These are phyloP conservation scores for Oryza brachyantha DNA, from an alignment of 176 grass and related monocot genomes.

Conservation along the genomic window DNA sequence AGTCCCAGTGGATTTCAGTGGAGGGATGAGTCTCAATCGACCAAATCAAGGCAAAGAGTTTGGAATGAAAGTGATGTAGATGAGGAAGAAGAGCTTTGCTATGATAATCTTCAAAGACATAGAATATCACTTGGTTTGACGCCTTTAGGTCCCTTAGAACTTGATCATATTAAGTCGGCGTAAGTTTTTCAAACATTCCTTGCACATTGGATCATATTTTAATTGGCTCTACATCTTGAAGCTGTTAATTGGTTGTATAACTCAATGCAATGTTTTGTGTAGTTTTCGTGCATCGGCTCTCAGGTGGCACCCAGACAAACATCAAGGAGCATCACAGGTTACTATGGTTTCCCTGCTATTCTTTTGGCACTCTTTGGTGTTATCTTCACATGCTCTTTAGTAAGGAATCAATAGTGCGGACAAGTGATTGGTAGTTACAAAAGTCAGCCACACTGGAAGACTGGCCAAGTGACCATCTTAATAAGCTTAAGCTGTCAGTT, in stretches of 20 bases:
- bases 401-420: neutral
- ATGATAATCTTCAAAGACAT: conserved; percentile 37
- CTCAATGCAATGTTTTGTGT: conserved; percentile 7
- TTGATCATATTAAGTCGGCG: conserved; percentile 79
- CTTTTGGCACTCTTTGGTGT: neutral
- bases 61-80: conserved; percentile 85
- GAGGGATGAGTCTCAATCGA: conserved; percentile 51
- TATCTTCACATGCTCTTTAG: neutral
- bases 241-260: conserved; percentile 13
- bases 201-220: neutral
- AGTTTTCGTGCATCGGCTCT: conserved; percentile 78
- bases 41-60: conserved; percentile 49
- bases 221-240: neutral
- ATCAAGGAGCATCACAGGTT: conserved; percentile 81
- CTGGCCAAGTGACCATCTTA: neutral
- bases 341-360: neutral
- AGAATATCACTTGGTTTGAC: conserved; percentile 77
- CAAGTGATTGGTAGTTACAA: neutral
- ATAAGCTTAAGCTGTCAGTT: neutral
- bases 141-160: conserved; percentile 47
- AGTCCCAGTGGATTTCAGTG: conserved; percentile 54
- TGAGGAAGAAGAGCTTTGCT: conserved; percentile 45
- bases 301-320: conserved; percentile 93
- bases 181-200: conserved; percentile 45
- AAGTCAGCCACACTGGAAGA: neutral